phyloP scores from a whole-genome alignment of 116 monocot genomes.

The Cymodocea nodosa region DNA sequence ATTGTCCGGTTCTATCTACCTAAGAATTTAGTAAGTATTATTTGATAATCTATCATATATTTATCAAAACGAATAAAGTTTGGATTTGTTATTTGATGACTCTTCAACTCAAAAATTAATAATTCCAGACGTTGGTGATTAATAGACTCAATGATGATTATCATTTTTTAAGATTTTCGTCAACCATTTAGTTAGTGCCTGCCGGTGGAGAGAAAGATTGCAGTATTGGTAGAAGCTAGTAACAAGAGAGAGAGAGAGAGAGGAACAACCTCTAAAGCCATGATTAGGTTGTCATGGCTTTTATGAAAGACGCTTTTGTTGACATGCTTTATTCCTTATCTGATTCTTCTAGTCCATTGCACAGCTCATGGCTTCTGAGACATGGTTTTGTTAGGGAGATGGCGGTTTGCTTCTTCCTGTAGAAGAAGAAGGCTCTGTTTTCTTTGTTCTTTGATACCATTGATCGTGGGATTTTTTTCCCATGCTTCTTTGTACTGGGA shows the following conservation, averaged over 20 bases:
- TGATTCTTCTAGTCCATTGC: not conserved
- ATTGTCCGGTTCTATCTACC: no score
- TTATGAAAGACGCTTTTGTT: not conserved
- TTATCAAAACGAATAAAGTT: no score
- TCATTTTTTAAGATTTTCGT: not conserved
- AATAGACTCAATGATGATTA: no score
- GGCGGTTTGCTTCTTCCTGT: no score
- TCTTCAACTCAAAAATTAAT: no score
- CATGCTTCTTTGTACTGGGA: not conserved
- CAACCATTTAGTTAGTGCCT: no score
- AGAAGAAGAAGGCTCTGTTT: not conserved
- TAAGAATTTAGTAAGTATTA: no score
- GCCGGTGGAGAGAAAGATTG: not conserved
- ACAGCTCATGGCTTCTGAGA: not conserved
- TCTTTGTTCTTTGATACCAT: not conserved
- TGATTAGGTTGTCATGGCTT: not conserved
- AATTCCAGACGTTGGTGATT: no score
- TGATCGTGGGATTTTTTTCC: not conserved
- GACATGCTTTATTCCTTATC: constrained; percentile 3
- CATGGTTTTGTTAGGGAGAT: not conserved
- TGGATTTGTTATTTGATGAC: not conserved
- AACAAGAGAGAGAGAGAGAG: not conserved
- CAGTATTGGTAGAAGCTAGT: not conserved
- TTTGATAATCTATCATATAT: no score
- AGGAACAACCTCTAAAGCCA: not conserved